phyloP scores from a whole-genome alignment of 345 rosid genomes.

The Boechera divaricarpa region DNA sequence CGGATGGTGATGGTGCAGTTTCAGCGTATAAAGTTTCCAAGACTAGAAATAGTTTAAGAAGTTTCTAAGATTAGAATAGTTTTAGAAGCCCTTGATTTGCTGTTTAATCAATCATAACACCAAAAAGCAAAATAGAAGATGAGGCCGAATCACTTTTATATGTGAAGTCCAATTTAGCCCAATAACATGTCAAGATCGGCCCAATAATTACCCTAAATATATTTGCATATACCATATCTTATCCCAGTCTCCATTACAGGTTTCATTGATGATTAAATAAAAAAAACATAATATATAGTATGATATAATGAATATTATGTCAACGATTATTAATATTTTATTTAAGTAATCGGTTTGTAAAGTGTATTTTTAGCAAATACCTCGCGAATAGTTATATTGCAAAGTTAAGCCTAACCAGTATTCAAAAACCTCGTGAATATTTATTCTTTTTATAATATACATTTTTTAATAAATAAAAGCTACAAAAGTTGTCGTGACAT shows the following conservation, averaged over 20 bases:
- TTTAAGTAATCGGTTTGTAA: not conserved
- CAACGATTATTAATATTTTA: not conserved
- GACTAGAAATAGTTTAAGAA: not conserved
- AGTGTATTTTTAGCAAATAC: not conserved
- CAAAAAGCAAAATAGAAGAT: not conserved
- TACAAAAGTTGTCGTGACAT: not conserved
- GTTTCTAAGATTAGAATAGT: not conserved
- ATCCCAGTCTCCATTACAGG: constrained; percentile 7
- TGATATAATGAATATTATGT: not conserved
- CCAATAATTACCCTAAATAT: not conserved
- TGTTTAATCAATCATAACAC: not conserved
- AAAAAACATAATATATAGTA: not conserved
- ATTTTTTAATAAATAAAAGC: no score
- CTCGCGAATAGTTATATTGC: no score
- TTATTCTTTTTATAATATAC: no score
- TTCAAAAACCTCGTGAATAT: no score
- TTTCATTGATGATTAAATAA: not conserved
- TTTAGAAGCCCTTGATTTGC: not conserved
- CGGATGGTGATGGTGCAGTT: not conserved
- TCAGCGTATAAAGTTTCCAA: not conserved
- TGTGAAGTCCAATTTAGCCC: constrained; percentile 21
- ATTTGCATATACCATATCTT: not conserved
- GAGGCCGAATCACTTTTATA: not conserved
- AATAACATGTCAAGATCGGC: constrained; percentile 14
- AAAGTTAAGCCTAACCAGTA: no score